Evolutionary conservation across 2,329 filamentous ascomycete species (phyloP), one percentile per base, ranked within the genome.

Genomic region (Aspergillus fischeri): DNA sequence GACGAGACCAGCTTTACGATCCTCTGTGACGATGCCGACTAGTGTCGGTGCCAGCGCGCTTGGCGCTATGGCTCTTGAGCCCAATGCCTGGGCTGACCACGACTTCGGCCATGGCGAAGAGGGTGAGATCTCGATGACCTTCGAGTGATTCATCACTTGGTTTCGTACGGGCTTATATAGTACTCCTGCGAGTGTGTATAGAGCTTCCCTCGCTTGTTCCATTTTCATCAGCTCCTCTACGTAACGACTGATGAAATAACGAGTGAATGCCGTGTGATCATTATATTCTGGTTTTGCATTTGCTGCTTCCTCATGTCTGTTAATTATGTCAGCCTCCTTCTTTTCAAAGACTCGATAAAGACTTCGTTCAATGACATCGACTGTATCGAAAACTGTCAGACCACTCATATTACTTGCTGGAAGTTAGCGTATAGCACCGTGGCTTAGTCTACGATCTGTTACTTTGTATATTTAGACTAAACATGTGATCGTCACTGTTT

Each of bases 101-200:
- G 87, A 90, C 48, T 83, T 87, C 29, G 74, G 76, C 27, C 83
- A 89, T 53, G 89, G 89, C 76, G 86, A 83, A 67, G 88, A 91
- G 72, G 85, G 86, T 70, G 88, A 91, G 73, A 89, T 93, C 61
- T 82, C 84, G 32, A 89, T 93, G 88, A 91, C 88, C 61, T 93
- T 93, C 83, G 90, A 88, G 73, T 90, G 77, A 76, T 61, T 61
- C 59, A 60, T 59, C 47, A 54, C 45, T 47, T 11, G 52, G 48
- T 42, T 52, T 45, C 2, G n/a, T 24, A 9, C 35, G 21, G 10
- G 14, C 11, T 25, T 49, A 57, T 47, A 54, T 41, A 54, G n/a
- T 25, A 11, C 17, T 49, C 8, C 24, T 9, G 47, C 47, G 47
- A 49, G 20, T 44, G 41, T 21, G 10, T 44, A 44, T 44, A 44